Evolutionary conservation across 495 filamentous ascomycete species (phyloP), one percentile per base, ranked within the genome.

Genomic region (Trichoderma reesei): DNA sequence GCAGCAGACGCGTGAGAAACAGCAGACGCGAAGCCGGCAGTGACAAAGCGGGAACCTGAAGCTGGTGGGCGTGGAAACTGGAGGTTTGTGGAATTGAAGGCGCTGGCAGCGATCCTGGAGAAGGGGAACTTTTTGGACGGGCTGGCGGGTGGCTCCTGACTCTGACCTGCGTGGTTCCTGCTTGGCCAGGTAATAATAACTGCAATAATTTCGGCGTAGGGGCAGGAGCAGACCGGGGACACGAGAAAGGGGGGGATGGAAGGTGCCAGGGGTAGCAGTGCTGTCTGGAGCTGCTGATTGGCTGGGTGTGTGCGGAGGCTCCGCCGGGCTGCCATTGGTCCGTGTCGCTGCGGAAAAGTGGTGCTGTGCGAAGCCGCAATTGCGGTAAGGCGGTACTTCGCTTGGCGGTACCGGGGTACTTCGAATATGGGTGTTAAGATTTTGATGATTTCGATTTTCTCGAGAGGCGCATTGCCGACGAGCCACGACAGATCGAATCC

Each of bases 191-290:
- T 48, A 44, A n/a, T 37, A 14, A 26, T 36, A 20, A 13, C 54
- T 33, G 59, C 14, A 56, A 56, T 56, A 56, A 56, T 56, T 56
- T 56, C 51, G 51, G 59, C 59, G 59, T 61, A 71, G 70, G 68
- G 71, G 66, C 68, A 76, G 72, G 72, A 72, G 69, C 68, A 68
- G 64, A 34, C 65, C 64, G 63, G 65, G 38, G 61, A 64, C 59
- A 48, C 64, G 64, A 51, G 69, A 63, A 62, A 78, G 76, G 74
- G 78, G 76, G 76, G 69, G 70, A 72, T 68, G 68, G 63, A 62
- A 65, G 65, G 67, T 71, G 67, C 66, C 68, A 67, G 62, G 62
- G 62, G 42, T 64, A 38, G 33, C 33, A 42, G 34, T 20, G 61
- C 61, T 26, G 6, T 41, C 14, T n/a, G 26, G 41, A 34, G 64